Evolutionary conservation across 202 grass and related monocot species (phyloP).

Genomic region (Musa balbisiana): DNA sequence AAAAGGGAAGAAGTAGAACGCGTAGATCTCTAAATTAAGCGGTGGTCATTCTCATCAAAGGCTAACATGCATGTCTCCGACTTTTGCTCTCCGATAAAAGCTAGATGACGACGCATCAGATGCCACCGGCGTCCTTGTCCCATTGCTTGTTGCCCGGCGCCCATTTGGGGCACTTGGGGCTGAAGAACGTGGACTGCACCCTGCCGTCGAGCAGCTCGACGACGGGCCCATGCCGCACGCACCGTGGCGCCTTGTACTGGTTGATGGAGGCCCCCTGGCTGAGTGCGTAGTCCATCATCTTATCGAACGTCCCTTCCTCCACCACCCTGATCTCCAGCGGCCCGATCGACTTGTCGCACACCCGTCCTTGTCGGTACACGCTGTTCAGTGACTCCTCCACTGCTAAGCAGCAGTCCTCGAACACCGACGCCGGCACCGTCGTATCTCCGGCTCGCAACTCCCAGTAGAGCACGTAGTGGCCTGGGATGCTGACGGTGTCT

Average conservation of each 20-base stretch:
- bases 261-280: slow-evolving; percentile 90
- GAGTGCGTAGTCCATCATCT: slow-evolving; percentile 93
- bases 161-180: slow-evolving; percentile 94
- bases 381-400: slow-evolving; percentile 79
- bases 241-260: slow-evolving; percentile 95
- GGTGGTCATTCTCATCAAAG: background rate
- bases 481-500: slow-evolving; percentile 54
- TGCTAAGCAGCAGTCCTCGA: slow-evolving; percentile 90
- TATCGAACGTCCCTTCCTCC: slow-evolving; percentile 88
- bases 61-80: background rate
- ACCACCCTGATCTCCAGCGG: slow-evolving; percentile 89
- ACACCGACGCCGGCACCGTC: slow-evolving; percentile 68
- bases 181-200: slow-evolving; percentile 59
- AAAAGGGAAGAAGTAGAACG: background rate
- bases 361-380: slow-evolving; percentile 82
- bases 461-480: slow-evolving; percentile 95
- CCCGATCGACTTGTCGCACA: slow-evolving; percentile 66
- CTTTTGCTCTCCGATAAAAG: background rate
- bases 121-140: slow-evolving; percentile 34
- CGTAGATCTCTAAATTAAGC: too few relatives aligned
- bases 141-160: slow-evolving; percentile 66
- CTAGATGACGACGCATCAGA: slow-evolving; percentile 8
- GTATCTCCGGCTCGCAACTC: slow-evolving; percentile 51
- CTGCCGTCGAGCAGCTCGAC: slow-evolving; percentile 78
- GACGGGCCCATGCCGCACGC: slow-evolving; percentile 61